A percentile compares a stretch with the other conserved stretches of the same genome.
These are phyloP conservation scores for Pisolithus thermaeus DNA, from an alignment of 1,284 basidiomycete genomes.

Conservation along the genomic window DNA sequence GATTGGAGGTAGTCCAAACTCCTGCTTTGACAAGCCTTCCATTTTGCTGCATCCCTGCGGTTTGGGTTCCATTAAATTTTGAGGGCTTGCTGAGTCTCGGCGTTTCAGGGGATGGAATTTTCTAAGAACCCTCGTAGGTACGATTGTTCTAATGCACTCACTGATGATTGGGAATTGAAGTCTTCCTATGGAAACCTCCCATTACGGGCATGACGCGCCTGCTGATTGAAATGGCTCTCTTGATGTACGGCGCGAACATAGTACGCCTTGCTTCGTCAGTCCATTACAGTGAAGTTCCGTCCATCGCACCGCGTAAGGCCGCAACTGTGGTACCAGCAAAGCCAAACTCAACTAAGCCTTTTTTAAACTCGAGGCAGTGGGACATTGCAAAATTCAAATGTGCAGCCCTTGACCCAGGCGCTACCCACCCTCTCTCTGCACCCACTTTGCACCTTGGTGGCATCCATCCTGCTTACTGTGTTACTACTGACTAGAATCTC, in stretches of 20 bases:
- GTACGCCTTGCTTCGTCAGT: background rate
- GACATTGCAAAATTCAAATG: background rate
- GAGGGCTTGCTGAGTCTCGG: background rate
- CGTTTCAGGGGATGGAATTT: background rate
- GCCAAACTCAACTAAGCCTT: background rate
- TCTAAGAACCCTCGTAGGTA: background rate
- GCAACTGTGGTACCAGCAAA: background rate
- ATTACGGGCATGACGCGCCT: background rate
- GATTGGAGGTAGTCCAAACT: background rate
- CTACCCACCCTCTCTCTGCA: background rate
- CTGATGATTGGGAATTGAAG: background rate
- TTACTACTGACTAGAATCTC: background rate
- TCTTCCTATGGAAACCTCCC: background rate
- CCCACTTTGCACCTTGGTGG: background rate
- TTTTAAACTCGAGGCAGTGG: conserved; percentile 1
- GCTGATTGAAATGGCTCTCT: background rate
- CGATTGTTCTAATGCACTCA: background rate
- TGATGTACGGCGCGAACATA: background rate
- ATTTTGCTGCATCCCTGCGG: background rate
- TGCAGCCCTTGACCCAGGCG: background rate
- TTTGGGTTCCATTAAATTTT: background rate
- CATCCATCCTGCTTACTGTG: background rate
- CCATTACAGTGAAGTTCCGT: background rate
- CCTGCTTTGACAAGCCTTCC: background rate
- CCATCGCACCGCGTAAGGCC: background rate